These are phyloP conservation scores for Adansonia digitata DNA, from an alignment of 345 rosid species.

Conservation along the genomic window DNA sequence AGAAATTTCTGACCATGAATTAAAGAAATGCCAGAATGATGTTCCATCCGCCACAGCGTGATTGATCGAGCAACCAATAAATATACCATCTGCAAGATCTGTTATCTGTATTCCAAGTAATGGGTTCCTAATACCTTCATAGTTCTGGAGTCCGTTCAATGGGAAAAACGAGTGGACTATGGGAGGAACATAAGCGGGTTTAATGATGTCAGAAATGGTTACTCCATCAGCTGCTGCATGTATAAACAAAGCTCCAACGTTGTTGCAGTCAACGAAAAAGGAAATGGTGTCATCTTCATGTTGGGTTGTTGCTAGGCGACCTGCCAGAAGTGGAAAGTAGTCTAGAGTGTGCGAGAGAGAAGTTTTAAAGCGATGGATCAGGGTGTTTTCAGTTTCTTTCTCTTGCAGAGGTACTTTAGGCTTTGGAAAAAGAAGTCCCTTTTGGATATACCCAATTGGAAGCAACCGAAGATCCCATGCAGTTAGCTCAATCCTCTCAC, in stretches of 20 bases:
- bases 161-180: not conserved
- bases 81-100: conserved; percentile 31
- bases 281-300: conserved; percentile 4
- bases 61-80: conserved; percentile 22
- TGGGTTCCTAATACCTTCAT: conserved; percentile 26
- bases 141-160: conserved; percentile 20
- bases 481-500: conserved; percentile 21
- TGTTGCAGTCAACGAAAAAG: conserved; percentile 4
- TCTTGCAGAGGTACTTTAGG: not conserved
- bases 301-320: conserved; percentile 3
- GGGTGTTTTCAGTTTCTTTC: not conserved
- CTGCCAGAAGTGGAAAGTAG: conserved; percentile 9
- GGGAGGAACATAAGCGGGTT: not conserved
- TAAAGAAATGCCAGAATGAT: conserved; percentile 36
- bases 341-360: conserved; percentile 21
- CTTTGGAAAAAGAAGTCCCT: conserved; percentile 25
- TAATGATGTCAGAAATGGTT: not conserved
- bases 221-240: conserved; percentile 26
- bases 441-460: not conserved
- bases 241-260: not conserved
- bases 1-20: conserved; percentile 14
- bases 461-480: conserved; percentile 29
- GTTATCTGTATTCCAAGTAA: conserved; percentile 34
- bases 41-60: conserved; percentile 32
- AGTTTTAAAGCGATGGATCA: conserved; percentile 13